Percentiles rank a stretch among this genome's conserved stretches.
Evolutionary conservation across 2,329 filamentous ascomycete species (phyloP).

Genomic region (Zopfia rhizophila): DNA sequence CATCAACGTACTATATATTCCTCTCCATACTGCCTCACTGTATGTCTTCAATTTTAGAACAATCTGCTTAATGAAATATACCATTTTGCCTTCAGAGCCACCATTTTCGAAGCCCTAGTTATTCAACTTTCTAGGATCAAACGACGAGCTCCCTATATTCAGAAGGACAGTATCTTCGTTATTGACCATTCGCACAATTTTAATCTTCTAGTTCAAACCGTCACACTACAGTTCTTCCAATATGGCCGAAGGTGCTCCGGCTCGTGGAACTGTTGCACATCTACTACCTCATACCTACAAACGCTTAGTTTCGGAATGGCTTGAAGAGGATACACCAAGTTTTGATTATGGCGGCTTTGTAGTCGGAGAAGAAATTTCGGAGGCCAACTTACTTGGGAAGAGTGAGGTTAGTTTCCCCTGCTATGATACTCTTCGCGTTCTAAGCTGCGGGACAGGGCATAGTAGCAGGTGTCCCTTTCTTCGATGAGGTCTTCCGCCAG

Average conservation of each 20-base stretch:
- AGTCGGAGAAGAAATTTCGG: constrained; percentile 73
- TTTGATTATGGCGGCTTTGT: constrained; percentile 99
- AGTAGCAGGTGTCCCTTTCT: constrained; percentile 92
- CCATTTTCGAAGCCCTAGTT: no score
- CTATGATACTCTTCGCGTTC: constrained; percentile 2
- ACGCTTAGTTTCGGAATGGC: constrained; percentile 81
- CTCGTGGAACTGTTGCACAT: constrained; percentile 71
- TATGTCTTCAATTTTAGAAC: no score
- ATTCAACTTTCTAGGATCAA: no score
- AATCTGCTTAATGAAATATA: no score
- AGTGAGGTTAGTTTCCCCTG: constrained; percentile 55
- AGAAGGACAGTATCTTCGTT: no score
- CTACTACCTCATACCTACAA: constrained; percentile 90
- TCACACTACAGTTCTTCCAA: no score
- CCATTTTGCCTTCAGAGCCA: no score
- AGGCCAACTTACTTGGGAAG: constrained; percentile 67
- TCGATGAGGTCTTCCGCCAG: constrained; percentile 91
- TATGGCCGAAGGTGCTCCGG: constrained; percentile 62
- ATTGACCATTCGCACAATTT: no score
- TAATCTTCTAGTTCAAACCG: no score
- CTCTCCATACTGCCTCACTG: no score
- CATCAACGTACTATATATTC: no score
- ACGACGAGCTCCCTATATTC: no score
- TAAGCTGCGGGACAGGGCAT: constrained; percentile 66
- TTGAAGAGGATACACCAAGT: constrained; percentile 94